Base-by-base conservation (phyloP, 768 basidiomycete genomes). In the Kwoniella shandongensis region DNA sequence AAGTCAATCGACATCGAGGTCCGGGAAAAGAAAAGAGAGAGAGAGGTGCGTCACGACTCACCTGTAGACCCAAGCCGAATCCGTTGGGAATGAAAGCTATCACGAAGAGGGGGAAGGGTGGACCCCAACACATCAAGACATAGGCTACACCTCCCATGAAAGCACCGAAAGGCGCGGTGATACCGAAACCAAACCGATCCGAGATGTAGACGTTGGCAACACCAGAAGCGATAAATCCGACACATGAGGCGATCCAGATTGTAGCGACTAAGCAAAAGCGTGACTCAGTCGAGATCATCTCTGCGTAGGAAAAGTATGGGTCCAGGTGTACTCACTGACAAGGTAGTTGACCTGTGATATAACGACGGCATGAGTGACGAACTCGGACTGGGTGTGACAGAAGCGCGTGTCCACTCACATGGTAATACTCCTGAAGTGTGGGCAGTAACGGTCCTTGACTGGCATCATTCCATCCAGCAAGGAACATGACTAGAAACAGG, bases 391-490 rank as follows among this genome's bases (percentile, higher is more conserved):
- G n/a, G n/a, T n/a, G n/a, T n/a, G n/a, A n/a, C n/a, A n/a, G n/a
- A n/a, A n/a, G n/a, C n/a, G n/a, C n/a, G 5, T 18, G 10, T 6
- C 10, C 40, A 61, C 65, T 50, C 23, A 82, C 82, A 64, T 78
- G 77, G 68, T 82, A 83, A 69, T 82, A 81, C 6, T 75, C 72
- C 70, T 87, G 88, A 45, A 91, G 85, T 11, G 84, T 80, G 1
- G 87, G 88, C 4, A 91, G 75, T 18, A 91, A 75, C 1, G 89
- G 88, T 1, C 89, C 89, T 13, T 83, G 83, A 0, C 84, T 81
- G 12, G 84, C 85, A 72, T 89, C 88, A 66, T 86, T 88, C 88
- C 88, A 90, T 15, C 89, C 89, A 6, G 59, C 57, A 3, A 73
- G 40, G 35, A 73, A 63, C 63, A 69, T 67, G 20, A 67, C 63